These are phyloP conservation scores for Rhizopus delemar DNA, from an alignment of 371 early-diverging fungal genomes.

Conservation along the genomic window DNA sequence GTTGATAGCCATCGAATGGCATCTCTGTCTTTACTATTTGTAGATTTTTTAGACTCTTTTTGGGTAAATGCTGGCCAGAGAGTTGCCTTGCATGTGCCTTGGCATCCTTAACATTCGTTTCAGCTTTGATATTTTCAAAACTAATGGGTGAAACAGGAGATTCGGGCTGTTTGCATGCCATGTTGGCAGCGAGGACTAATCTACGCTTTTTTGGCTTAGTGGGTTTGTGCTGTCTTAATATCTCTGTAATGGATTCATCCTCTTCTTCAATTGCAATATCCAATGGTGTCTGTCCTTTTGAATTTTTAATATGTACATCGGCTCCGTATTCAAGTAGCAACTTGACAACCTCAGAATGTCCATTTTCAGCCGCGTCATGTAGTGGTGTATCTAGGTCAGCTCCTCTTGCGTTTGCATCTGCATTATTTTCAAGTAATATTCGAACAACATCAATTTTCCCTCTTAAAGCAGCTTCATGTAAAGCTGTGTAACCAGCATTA, in stretches of 20 bases:
- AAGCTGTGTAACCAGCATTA: conserved; percentile 75
- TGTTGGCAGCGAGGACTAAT: conserved; percentile 25
- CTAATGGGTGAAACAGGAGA: conserved; percentile 23
- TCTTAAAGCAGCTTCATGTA: conserved; percentile 76
- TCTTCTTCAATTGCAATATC: conserved; percentile 59
- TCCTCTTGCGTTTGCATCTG: conserved; percentile 71
- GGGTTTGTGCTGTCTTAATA: conserved; percentile 19
- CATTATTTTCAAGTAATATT: conserved; percentile 70
- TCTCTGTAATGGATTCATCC: conserved; percentile 38
- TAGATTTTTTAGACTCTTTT: conserved; percentile 35
- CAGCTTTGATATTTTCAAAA: conserved; percentile 3
- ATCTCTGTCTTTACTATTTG: conserved; percentile 26
- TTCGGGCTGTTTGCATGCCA: conserved; percentile 14
- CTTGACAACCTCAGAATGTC: conserved; percentile 45
- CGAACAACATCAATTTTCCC: conserved; percentile 65
- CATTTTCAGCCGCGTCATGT: conserved; percentile 81
- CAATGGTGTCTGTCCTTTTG: conserved; percentile 54
- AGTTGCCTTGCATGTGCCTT: conserved; percentile 39
- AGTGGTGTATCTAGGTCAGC: conserved; percentile 76
- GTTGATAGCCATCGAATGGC: conserved; percentile 43
- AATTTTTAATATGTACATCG: conserved; percentile 46
- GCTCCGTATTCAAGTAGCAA: conserved; percentile 51
- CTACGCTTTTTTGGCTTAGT: conserved; percentile 32
- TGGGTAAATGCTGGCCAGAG: conserved; percentile 41
- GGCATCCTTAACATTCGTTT: conserved; percentile 4